Base-by-base conservation (phyloP, 164 flowering plant genomes). In the Akebia trifoliata region DNA sequence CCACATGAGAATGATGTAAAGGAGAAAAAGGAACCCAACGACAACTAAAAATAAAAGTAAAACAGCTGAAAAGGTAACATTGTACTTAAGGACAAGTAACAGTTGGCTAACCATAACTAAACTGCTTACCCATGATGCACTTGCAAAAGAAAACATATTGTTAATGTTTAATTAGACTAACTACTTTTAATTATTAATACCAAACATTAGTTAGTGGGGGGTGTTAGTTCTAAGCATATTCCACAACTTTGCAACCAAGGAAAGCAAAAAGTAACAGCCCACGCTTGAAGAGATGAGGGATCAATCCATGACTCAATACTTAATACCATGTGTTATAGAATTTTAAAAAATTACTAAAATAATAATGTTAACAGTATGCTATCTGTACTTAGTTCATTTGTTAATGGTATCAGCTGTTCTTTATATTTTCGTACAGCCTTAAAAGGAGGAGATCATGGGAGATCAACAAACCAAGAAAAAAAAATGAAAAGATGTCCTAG, bases 81-180 rank as follows among this genome's bases (percentile, higher is more conserved):
- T 20, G 59, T 53, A 52, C 42, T 65, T 50, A 32, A n/a, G 26
- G 46, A 58, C 52, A 42, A 58, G 52, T 57, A 45, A 36, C 39
- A 64, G 50, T 50, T 50, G 61, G 35, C 42, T 14, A 25, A 42
- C 52, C 26, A 25, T 15, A 22, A 32, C 3, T 20, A 12, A 37
- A 4, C 49, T 21, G 34, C 38, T 30, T 50, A 29, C 20, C 40
- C 55, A 57, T n/a, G 48, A 56, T 31, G 26, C 42, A 8, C 47
- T 38, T n/a, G 22, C 40, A 24, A 17, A 50, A 31, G 24, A 3
- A 47, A 52, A 32, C 25, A 1, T 31, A 22, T 18, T n/a, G 10
- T 21, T 24, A 29, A 20, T 17, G 9, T 4, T 10, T n/a, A 29
- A 29, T 6, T 30, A 46, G 15, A 20, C 26, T 24, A 14, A 26